Base-by-base conservation (phyloP, 1,284 basidiomycete species). In the Caloboletus inedulis region DNA sequence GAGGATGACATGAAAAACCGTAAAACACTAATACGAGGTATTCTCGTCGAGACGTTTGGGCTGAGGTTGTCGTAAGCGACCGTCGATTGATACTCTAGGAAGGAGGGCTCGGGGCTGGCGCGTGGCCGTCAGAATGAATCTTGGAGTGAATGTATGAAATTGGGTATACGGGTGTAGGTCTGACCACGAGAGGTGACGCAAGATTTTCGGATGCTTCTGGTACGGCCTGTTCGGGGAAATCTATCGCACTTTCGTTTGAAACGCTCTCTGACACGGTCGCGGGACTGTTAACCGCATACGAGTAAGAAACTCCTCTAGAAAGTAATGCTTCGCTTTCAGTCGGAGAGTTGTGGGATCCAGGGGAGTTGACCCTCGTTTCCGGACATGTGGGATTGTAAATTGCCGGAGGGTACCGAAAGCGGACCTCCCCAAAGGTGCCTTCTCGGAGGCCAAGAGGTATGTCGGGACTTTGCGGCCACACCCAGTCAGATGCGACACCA, bases 111-210 rank as follows among this genome's bases (percentile, higher is more conserved):
- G 35, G 36, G 7, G 43, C 8, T 27, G 37, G 43, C 10, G 37
- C 47, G 40, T 34, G 35, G 36, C n/a, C 19, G 36, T 60, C 52
- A n/a, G 41, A 31, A 33, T 48, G 48, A 37, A 45, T 14, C 29
- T 48, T 36, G 40, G 49, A 33, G 35, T 56, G 57, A 43, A 52
- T 13, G 45, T 68, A 71, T 27, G 68, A 57, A 21, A 47, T 44
- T 0, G 65, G 69, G 43, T 68, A 68, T 31, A 65, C 18, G 10
- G 65, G 65, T 25, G 54, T 71, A 7, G 65, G 65, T 47, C 49
- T 66, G 52, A 70, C 49, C 29, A 68, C 35, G 35, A 52, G 47
- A 33, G 66, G 65, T 18, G 59, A 49, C 41, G 49, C 46, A 39
- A 46, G 40, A 33, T 50, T 25, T 40, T 59, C 52, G 13, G 50